Evolutionary conservation across 2,329 filamentous ascomycete genomes (phyloP), one percentile per base, ranked within the genome.

Genomic region (Diaporthe sp.): DNA sequence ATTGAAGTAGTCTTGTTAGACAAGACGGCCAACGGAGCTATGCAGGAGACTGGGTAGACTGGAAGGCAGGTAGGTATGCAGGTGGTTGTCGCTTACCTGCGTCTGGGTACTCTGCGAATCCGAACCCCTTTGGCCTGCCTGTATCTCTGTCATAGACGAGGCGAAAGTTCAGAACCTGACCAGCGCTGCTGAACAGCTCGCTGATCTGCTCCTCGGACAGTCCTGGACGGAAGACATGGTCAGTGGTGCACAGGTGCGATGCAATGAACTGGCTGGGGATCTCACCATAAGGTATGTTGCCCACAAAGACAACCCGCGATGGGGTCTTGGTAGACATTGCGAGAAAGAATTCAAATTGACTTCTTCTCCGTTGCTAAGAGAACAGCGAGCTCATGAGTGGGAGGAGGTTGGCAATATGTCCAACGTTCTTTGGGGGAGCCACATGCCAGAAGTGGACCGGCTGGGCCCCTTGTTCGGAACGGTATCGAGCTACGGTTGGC

Each of bases 111-210:
- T 98, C 96, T 80, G 96, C 94, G 80, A 98, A 99, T 47, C 97
- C 97, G 82, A 98, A 99, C 25, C 97, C 97, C 84, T 98, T 98
- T 0, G 97, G 96, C 73, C 95, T 92, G 55, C 96, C 96, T 3
- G 96, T 98, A 81, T 98, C 96, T 71, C 95, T 94, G 86, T 98
- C 97, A 84, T 98, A 97, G 77, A 98, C 96, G 66, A 98, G 89
- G 70, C 96, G 92, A 83, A 98, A 98, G 82, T 94, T 96, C 75
- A 97, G 89, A 1, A 98, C 96, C 78, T 96, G 94, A 74, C 97
- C 97, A 71, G 94, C 95, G 77, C 94, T 93, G 82, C 92, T 94
- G 83, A 98, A 97, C 76, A 97, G 97, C 79, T 98, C 95, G 82
- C 93, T 93, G 80, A 99, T 98, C 83, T 98, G 94, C 83, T 98